Percentiles rank a stretch among this genome's conserved stretches.
Conservation (phyloP, 805 yeast species). For the Scheffersomyces spartinae region DNA sequence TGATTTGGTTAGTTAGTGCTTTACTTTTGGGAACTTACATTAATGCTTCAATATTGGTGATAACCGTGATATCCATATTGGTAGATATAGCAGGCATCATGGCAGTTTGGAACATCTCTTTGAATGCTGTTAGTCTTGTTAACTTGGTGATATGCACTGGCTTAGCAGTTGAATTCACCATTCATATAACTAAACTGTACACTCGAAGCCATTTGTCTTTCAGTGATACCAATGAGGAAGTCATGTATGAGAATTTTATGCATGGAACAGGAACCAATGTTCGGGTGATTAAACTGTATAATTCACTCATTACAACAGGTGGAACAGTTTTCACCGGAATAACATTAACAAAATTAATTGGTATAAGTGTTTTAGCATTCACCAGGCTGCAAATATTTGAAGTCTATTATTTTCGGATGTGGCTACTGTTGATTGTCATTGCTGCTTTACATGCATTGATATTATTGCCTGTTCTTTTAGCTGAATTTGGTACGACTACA, state of each 20-base stretch:
- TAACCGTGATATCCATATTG: conserved; percentile 53
- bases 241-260: too few relatives aligned
- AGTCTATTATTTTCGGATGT: conserved; percentile 88
- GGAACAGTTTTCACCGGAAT: conserved; percentile 87
- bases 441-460: conserved; percentile 74
- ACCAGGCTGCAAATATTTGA: conserved; percentile 83
- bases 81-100: conserved; percentile 71
- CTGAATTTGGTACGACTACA: conserved; percentile 39
- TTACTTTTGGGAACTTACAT: conserved; percentile 55
- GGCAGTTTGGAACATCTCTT: conserved; percentile 61
- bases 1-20: conserved; percentile 38
- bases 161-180: conserved; percentile 84
- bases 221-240: too few relatives aligned
- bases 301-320: conserved; percentile 71
- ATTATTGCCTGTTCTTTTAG: conserved; percentile 65
- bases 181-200: conserved; percentile 76
- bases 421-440: conserved; percentile 67
- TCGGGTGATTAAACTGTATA: conserved; percentile 26
- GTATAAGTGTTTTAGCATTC: conserved; percentile 77
- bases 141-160: conserved; percentile 90
- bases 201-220: conserved; percentile 27
- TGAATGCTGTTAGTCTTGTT: conserved; percentile 85
- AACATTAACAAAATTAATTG: conserved; percentile 79
- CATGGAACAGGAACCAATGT: too few relatives aligned
- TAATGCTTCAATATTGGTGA: conserved; percentile 44